Conservation (phyloP, 306 rosid genomes). For the Canavalia gladiata region DNA sequence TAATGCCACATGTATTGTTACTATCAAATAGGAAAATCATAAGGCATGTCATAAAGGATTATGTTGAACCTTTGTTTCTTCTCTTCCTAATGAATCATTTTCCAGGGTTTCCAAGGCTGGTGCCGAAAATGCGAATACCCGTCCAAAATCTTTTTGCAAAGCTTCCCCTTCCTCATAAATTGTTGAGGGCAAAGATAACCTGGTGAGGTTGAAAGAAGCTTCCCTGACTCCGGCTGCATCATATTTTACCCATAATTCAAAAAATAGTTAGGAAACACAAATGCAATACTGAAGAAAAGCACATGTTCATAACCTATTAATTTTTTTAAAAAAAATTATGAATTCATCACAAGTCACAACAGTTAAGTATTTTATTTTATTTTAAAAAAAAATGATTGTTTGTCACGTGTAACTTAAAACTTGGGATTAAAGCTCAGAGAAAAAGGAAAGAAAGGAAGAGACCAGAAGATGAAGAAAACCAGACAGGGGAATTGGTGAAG, state of each 20-base stretch:
- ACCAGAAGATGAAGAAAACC: conserved; percentile 71
- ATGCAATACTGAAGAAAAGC: not conserved
- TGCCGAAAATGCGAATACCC: conserved; percentile 61
- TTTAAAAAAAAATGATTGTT: not conserved
- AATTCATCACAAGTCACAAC: too few species aligned
- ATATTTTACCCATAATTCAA: conserved; percentile 38
- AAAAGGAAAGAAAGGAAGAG: conserved; percentile 37
- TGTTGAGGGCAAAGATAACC: conserved; percentile 67
- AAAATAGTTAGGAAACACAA: not conserved
- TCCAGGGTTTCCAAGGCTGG: conserved; percentile 56
- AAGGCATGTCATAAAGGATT: not conserved
- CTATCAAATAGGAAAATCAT: not conserved
- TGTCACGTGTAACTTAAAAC: not conserved
- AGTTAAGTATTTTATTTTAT: too few species aligned
- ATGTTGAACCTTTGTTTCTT: conserved; percentile 62
- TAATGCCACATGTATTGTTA: not conserved
- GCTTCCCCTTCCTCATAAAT: conserved; percentile 69
- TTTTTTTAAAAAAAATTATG: too few species aligned
- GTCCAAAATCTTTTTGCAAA: conserved; percentile 59
- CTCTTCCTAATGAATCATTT: conserved; percentile 58
- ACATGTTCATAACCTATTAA: too few species aligned
- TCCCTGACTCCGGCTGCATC: conserved; percentile 74
- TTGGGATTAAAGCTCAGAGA: too few species aligned
- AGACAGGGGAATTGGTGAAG: conserved; percentile 57
- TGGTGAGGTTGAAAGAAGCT: conserved; percentile 55